These are phyloP conservation scores for Penicillium egyptiacum DNA, from an alignment of 495 filamentous ascomycete genomes.

Conservation along the genomic window DNA sequence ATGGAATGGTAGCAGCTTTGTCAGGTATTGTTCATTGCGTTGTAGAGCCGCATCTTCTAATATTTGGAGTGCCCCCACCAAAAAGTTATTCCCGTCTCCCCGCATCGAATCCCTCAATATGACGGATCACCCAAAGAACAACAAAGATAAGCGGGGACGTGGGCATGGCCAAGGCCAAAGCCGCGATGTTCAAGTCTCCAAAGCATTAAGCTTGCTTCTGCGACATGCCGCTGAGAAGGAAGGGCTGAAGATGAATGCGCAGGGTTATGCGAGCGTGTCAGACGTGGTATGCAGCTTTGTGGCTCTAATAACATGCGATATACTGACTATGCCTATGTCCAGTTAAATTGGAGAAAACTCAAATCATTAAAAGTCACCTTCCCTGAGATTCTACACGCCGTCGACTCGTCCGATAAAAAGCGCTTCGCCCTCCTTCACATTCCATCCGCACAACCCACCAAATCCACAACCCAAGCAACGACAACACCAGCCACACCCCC, in stretches of 20 bases:
- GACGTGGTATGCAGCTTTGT: slow-evolving; percentile 62
- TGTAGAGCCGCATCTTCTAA: not conserved
- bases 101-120: not conserved
- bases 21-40: too few species aligned
- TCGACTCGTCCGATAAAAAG: slow-evolving; percentile 81
- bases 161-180: slow-evolving; percentile 28
- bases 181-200: slow-evolving; percentile 70
- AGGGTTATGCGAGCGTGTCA: slow-evolving; percentile 77
- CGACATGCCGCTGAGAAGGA: slow-evolving; percentile 81
- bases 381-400: slow-evolving; percentile 67
- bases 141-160: slow-evolving; percentile 16
- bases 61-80: slow-evolving; percentile 2
- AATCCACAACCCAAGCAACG: slow-evolving; percentile 19
- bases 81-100: slow-evolving; percentile 1
- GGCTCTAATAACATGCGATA: not conserved
- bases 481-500: slow-evolving; percentile 15
- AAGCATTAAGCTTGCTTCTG: slow-evolving; percentile 74
- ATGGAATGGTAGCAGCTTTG: too few species aligned
- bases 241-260: slow-evolving; percentile 69
- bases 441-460: slow-evolving; percentile 30
- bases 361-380: slow-evolving; percentile 69
- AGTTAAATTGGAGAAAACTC: slow-evolving; percentile 72
- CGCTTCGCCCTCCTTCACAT: slow-evolving; percentile 68
- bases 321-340: not conserved
- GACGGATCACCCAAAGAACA: not conserved